phyloP scores from a whole-genome alignment of 2,329 filamentous ascomycete species.

The Fusarium sp. region DNA sequence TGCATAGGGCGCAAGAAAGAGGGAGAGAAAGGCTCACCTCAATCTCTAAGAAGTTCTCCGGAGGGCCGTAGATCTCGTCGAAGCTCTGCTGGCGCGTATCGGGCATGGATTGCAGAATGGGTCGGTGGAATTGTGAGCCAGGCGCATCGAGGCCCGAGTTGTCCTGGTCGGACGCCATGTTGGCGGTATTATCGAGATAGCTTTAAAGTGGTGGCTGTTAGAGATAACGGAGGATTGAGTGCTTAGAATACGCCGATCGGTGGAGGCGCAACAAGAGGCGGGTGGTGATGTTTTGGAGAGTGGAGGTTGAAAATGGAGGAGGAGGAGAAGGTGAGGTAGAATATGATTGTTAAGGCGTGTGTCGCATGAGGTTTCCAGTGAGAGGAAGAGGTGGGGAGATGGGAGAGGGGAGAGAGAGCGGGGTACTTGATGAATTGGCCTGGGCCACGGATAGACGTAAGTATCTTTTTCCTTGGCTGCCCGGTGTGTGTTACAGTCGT shows the following conservation, averaged over 20 bases:
- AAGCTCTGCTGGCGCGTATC: constrained; percentile 91
- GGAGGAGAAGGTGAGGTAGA: background rate
- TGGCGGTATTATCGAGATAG: constrained; percentile 51
- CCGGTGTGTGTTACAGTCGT: constrained; percentile 5
- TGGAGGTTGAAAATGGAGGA: constrained; percentile 20
- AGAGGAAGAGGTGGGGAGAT: constrained; percentile 2
- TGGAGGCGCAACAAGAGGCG: constrained; percentile 1
- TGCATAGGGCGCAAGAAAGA: background rate
- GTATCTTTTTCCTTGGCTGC: constrained; percentile 7
- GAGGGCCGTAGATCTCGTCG: constrained; percentile 98
- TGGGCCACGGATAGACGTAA: background rate
- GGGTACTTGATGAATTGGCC: constrained; percentile 23
- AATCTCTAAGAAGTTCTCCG: constrained; percentile 99
- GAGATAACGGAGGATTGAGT: background rate
- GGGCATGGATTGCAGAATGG: constrained; percentile 75
- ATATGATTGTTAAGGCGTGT: constrained; percentile 14
- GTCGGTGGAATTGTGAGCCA: constrained; percentile 59
- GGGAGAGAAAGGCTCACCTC: constrained; percentile 70
- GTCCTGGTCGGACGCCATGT: constrained; percentile 59
- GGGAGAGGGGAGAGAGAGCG: constrained; percentile 6
- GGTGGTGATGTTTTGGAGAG: constrained; percentile 26
- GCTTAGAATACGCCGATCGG: background rate
- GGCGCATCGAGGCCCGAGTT: constrained; percentile 50
- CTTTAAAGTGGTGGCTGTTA: background rate
- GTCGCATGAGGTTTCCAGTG: constrained; percentile 31